Conservation (phyloP, 2,329 filamentous ascomycete genomes). For the Colletotrichum zoysiae region DNA sequence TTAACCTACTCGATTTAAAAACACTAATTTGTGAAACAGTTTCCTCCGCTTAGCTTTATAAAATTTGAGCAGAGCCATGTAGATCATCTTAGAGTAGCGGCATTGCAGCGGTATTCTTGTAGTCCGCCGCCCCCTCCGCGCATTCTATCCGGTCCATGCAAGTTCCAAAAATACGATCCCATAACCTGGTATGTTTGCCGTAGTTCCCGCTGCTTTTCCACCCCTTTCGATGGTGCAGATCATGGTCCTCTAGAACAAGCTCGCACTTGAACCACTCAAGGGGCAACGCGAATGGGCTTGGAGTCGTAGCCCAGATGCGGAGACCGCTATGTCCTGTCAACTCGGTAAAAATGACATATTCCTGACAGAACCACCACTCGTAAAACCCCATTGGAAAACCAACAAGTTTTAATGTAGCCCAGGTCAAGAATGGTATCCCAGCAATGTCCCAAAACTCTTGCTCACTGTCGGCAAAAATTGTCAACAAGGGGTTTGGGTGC, state of each 20-base stretch:
- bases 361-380: slow-evolving; percentile 60
- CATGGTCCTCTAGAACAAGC: slow-evolving; percentile 58
- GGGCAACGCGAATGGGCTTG: slow-evolving; percentile 51
- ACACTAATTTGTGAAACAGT: too few relatives aligned
- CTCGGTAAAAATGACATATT: slow-evolving; percentile 57
- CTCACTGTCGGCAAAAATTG: slow-evolving; percentile 56
- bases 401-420: slow-evolving; percentile 49
- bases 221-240: slow-evolving; percentile 55
- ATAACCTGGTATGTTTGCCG: slow-evolving; percentile 54
- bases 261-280: slow-evolving; percentile 51
- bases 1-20: too few relatives aligned
- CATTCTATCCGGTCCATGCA: slow-evolving; percentile 53
- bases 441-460: slow-evolving; percentile 59
- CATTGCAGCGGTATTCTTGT: slow-evolving; percentile 45
- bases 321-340: slow-evolving; percentile 55
- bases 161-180: slow-evolving; percentile 54
- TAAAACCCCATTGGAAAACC: slow-evolving; percentile 60
- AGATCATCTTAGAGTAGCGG: slow-evolving; percentile 44
- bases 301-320: slow-evolving; percentile 52
- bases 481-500: slow-evolving; percentile 57
- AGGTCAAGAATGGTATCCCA: slow-evolving; percentile 56
- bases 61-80: too few relatives aligned
- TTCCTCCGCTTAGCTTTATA: too few relatives aligned
- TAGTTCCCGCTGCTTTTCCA: slow-evolving; percentile 55
- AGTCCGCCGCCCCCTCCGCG: slow-evolving; percentile 49